Evolutionary conservation across 2,329 filamentous ascomycete species (phyloP).

Genomic region (Fusarium nematophilum): DNA sequence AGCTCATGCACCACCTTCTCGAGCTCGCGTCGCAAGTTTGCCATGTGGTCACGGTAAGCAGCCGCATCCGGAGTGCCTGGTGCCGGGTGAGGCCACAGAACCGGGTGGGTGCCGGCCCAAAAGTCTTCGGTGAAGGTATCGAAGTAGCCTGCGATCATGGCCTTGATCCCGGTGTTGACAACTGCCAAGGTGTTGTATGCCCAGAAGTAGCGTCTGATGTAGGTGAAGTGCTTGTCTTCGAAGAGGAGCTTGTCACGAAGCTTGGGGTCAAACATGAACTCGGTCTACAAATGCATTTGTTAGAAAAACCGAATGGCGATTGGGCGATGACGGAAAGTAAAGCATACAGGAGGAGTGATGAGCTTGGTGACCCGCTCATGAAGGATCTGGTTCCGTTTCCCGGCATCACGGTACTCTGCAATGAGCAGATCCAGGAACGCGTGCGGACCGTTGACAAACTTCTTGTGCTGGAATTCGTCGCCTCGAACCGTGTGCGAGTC

Average conservation of each 20-base stretch:
- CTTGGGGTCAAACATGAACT: slow-evolving; percentile 69
- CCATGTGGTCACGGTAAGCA: slow-evolving; percentile 62
- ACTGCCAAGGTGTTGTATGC: slow-evolving; percentile 70
- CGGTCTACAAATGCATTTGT: slow-evolving; percentile 47
- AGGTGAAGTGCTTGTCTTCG: slow-evolving; percentile 70
- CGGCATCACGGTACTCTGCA: slow-evolving; percentile 70
- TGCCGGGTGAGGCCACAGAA: slow-evolving; percentile 65
- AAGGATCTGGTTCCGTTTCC: slow-evolving; percentile 67
- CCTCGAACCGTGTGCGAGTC: slow-evolving; percentile 66
- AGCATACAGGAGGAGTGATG: slow-evolving; percentile 57
- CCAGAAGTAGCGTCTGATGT: slow-evolving; percentile 72
- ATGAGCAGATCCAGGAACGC: slow-evolving; percentile 70
- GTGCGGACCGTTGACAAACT: slow-evolving; percentile 70
- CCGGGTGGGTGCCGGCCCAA: slow-evolving; percentile 66
- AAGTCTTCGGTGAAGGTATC: slow-evolving; percentile 69
- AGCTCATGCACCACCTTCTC: slow-evolving; percentile 64
- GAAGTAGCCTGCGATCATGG: slow-evolving; percentile 66
- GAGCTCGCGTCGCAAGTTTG: slow-evolving; percentile 58
- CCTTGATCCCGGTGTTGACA: slow-evolving; percentile 68
- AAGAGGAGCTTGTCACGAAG: slow-evolving; percentile 69
- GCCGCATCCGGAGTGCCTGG: slow-evolving; percentile 57
- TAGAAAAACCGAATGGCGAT: too few species aligned
- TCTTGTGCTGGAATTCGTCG: slow-evolving; percentile 63
- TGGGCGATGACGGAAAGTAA: not conserved
- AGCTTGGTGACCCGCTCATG: slow-evolving; percentile 68